Base-by-base conservation (phyloP, 2,329 filamentous ascomycete genomes). In the Ilyonectria mors-panacis region DNA sequence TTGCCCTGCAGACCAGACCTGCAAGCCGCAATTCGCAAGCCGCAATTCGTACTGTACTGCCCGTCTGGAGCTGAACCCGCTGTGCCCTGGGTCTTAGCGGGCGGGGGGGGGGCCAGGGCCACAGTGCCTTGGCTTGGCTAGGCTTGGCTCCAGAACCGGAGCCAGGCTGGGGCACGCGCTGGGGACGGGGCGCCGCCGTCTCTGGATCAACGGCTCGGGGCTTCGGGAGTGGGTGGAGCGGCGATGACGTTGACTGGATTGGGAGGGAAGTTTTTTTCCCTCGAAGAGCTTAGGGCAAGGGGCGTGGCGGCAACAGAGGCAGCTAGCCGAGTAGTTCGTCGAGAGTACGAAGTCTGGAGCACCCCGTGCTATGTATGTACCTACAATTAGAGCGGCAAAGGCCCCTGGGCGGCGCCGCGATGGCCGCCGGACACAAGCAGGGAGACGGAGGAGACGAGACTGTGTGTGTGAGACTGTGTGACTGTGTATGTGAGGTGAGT, bases 221-320 rank as follows among this genome's bases (percentile, higher is more conserved):
- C 62, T 70, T 76, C 75, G 74, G 76, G 70, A 72, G 65, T 53
- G 50, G 59, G 76, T 77, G 76, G 76, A 65, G 71, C 73, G 69
- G 67, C 66, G 71, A 78, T 78, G 76, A 78, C 76, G 76, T 76
- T 73, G 70, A 63, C 61, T 70, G 63, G 53, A 58, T 65, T 55
- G 62, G 44, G 64, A 61, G 59, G 59, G 55, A 33, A 13, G 30
- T 30, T 57, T 59, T 66, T 55, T 59, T 37, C 47, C 47, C 33
- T 57, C 45, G 44, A 59, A n/a, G 35, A 47, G 57, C 21, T 39
- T 56, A 59, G 47, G 59, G 47, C 62, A 55, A 62, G 39, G 42
- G 26, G 66, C 45, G 50, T 58, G 60, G 30, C 30, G 53, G 47
- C 54, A 51, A 44, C n/a, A 39, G 57, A 57, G 23, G 26, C 39